Evolutionary conservation across 164 flowering plant species (phyloP).

Genomic region (Chimonanthus salicifolius): DNA sequence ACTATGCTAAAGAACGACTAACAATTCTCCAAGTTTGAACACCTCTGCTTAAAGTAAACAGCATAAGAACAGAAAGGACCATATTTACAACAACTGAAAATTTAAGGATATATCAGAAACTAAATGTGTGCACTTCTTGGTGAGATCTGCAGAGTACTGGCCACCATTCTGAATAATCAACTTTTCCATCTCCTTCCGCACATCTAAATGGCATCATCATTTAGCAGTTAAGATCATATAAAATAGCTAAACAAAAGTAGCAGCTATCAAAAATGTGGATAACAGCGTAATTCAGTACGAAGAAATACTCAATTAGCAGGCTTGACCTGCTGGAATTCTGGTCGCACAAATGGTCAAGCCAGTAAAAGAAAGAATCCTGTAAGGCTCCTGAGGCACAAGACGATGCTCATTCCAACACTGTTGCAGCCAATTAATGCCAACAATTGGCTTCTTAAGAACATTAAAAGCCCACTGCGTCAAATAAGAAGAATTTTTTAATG

Average conservation of each 20-base stretch:
- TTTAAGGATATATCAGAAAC: conserved; percentile 86
- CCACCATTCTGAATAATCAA: conserved; percentile 77
- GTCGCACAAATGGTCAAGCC: conserved; percentile 80
- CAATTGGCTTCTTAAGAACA: conserved; percentile 70
- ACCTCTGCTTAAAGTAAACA: neutral
- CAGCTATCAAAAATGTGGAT: neutral
- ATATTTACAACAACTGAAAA: neutral
- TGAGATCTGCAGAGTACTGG: conserved; percentile 80
- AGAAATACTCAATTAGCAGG: neutral
- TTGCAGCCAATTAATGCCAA: conserved; percentile 63
- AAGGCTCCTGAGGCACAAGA: conserved; percentile 78
- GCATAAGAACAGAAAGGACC: neutral
- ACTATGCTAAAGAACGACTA: no score
- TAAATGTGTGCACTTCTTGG: conserved; percentile 83
- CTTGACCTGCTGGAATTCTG: conserved; percentile 67
- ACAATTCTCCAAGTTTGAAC: neutral
- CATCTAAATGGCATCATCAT: conserved; percentile 46
- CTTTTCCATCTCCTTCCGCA: conserved; percentile 73
- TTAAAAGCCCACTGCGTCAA: conserved; percentile 76
- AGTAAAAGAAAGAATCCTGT: conserved; percentile 74
- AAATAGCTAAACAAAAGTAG: conserved; percentile 11
- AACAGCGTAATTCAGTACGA: neutral
- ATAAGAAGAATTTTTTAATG: neutral
- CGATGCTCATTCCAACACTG: conserved; percentile 97
- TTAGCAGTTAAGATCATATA: conserved; percentile 8